Base-by-base conservation (phyloP, 495 filamentous ascomycete species). In the Chaetomium fimeti region DNA sequence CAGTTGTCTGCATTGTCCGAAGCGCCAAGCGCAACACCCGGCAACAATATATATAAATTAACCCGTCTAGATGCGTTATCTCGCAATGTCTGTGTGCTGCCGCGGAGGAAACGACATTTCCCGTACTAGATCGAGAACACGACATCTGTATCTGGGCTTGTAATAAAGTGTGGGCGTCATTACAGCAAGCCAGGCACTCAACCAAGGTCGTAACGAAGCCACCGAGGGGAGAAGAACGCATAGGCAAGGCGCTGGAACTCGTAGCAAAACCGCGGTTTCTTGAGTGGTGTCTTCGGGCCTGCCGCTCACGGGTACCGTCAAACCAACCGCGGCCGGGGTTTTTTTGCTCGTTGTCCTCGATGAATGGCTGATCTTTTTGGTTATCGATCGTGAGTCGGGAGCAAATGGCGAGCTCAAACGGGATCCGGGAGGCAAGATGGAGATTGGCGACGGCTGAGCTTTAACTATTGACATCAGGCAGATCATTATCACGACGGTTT, bases 31-130 rank as follows among this genome's bases (percentile, higher is more conserved):
- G 28, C 53, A 53, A 22, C 29, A 38, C 18, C 32, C 53, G 28
- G 29, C 53, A 56, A 9, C 53, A 22, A 40, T 27, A 25, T 43
- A 43, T 45, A 3, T 57, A 57, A 11, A 57, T 57, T 42, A 57
- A 40, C 42, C 32, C 54, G 22, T 57, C 16, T 42, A 9, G 54
- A 32, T 36, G 29, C 27, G 25, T n/a, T 36, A n/a, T 54, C 27
- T n/a, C 54, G 54, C 32, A 57, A 42, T 12, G 11, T 28, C 42
- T 27, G 11, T 28, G 24, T 27, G 6, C 12, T 43, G 28, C 18
- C 45, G 27, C 45, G 40, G 3, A 29, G 1, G 36, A 18, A n/a
- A 42, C 28, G 4, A 22, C 40, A 22, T 27, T 54, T 1, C 8
- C 32, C 1, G 32, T 36, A 6, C 27, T 32, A 54, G 6, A 29